Conservation (phyloP, 1,139 yeast genomes). For the Kodamaea fungicola region DNA sequence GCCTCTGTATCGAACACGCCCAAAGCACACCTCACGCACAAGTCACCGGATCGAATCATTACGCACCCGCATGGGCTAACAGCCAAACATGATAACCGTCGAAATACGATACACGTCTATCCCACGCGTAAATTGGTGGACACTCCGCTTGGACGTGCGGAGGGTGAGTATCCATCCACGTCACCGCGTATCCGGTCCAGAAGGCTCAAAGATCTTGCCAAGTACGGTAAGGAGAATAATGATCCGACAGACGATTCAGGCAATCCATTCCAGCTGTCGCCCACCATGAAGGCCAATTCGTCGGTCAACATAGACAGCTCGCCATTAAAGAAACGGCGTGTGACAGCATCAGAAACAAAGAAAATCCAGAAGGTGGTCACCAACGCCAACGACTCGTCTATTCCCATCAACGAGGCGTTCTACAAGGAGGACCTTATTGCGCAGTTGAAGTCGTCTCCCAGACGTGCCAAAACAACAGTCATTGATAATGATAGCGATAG, state of each 20-base stretch:
- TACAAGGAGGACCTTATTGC: conserved; percentile 25
- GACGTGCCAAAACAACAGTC: conserved; percentile 8
- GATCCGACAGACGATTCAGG: not conserved
- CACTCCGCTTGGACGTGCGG: conserved; percentile 7
- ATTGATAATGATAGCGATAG: conserved; percentile 27
- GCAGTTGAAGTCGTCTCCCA: conserved; percentile 10
- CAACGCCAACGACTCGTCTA: conserved; percentile 15
- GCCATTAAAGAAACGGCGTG: conserved; percentile 13
- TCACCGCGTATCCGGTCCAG: conserved; percentile 12
- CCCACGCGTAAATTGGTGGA: conserved; percentile 10
- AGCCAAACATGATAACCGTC: conserved; percentile 28
- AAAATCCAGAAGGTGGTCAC: conserved; percentile 24
- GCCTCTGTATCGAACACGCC: conserved; percentile 6
- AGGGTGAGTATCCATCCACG: conserved; percentile 11
- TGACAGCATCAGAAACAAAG: conserved; percentile 8
- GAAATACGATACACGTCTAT: conserved; percentile 24
- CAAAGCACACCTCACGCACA: conserved; percentile 7
- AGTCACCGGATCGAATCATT: conserved; percentile 14
- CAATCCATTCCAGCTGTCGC: conserved; percentile 16
- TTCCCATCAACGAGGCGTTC: conserved; percentile 22
- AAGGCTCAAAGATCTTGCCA: conserved; percentile 9
- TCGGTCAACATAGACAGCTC: conserved; percentile 11
- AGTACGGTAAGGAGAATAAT: not conserved
- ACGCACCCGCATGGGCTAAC: conserved; percentile 50
- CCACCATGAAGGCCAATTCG: conserved; percentile 3